Evolutionary conservation across 441 rosid genomes (phyloP), one percentile per base, ranked within the genome.

Genomic region (Adansonia gregorii): DNA sequence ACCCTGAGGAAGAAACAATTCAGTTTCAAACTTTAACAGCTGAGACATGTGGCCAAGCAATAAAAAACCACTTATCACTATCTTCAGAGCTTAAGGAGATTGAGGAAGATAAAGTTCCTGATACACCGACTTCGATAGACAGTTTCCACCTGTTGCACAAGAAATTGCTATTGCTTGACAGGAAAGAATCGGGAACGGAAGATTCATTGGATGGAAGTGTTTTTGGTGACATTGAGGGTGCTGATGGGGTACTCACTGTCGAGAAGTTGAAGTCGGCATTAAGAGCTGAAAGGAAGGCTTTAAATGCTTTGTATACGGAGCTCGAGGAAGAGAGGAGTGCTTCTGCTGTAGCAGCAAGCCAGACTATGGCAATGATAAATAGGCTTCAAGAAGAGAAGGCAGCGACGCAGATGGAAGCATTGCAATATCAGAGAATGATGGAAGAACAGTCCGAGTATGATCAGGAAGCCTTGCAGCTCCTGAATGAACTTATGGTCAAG

Each of bases 401-500:
- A 0, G 97, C 97, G 7, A 89, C 94, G 97, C 98, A 94, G 90
- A 95, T 95, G 99, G 99, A 95, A 80, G 99, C 98, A 17, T 81
- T 92, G 82, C 99, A 95, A 83, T 95, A 95, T 39, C 97, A 95
- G 80, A 86, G 99, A 76, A 94, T 95, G 98, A 95, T 95, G 99
- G 99, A 95, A 67, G 99, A 95, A 75, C 98, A 94, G 61, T 83
- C 95, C 0, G 97, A 94, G 74, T 95, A 92, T 15, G 98, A 95
- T 70, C 97, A 93, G 76, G 98, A 95, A 87, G 99, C 97, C 5
- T 73, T 94, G 88, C 97, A 92, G 87, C 76, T 91, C 11, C 76
- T 94, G 80, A 95, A 92, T 76, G 99, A 95, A 51, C 85, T 88
- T 20, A 82, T 94, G 86, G 84, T 89, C 56, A 94, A 92, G 78